A percentile compares a stretch with the other conserved stretches of the same genome.
Evolutionary conservation across 75 land plant genomes (phyloP).

Genomic region (Ceratopteris richardii): DNA sequence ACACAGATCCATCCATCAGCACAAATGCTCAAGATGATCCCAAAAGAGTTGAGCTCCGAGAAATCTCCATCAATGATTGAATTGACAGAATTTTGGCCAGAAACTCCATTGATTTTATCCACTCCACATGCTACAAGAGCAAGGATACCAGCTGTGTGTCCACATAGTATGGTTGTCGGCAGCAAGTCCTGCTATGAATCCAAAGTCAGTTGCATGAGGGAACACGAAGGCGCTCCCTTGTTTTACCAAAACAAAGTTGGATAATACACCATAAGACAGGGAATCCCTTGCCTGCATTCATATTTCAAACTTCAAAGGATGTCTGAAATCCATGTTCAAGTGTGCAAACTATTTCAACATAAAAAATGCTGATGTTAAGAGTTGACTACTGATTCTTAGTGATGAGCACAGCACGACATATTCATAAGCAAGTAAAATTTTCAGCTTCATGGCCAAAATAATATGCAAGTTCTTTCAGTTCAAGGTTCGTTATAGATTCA

Average conservation of each 20-base stretch:
- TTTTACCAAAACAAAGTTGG: background rate
- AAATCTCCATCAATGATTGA: constrained; percentile 8
- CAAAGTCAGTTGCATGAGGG: constrained; percentile 4
- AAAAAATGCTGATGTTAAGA: background rate
- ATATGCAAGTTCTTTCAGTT: background rate
- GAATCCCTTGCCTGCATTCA: background rate
- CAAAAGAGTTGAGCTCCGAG: background rate
- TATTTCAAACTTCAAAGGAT: background rate
- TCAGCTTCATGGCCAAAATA: background rate
- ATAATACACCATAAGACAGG: background rate
- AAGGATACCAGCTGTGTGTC: constrained; percentile 56
- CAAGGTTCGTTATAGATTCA: too few species aligned
- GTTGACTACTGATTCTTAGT: too few species aligned
- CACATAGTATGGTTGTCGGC: constrained; percentile 64
- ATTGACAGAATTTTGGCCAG: constrained; percentile 5
- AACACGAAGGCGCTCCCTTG: background rate
- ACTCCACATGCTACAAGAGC: constrained; percentile 45
- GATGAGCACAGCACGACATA: background rate
- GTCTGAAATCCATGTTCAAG: background rate
- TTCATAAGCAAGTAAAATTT: background rate
- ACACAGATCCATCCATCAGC: constrained; percentile 67
- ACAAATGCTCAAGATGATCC: constrained; percentile 56
- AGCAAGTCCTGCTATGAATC: constrained; percentile 23
- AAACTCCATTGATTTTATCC: constrained; percentile 8
- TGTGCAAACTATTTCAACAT: background rate